These are phyloP conservation scores for Mediolabrus comicus DNA, from an alignment of 108 stramenopile species.

Conservation along the genomic window DNA sequence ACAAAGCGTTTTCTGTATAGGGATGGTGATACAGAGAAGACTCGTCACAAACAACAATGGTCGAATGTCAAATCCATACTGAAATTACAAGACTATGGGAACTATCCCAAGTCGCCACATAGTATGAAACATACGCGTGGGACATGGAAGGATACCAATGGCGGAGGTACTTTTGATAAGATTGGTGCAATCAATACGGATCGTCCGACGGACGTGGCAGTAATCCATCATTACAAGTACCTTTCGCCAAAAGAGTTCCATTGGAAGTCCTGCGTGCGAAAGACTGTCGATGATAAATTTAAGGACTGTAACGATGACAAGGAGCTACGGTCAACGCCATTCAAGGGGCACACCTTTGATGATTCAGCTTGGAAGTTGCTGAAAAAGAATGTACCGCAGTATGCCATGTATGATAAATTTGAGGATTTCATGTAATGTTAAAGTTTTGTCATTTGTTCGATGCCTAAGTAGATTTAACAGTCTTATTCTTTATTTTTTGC, in stretches of 20 bases:
- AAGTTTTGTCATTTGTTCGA: background rate
- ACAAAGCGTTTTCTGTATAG: conserved; percentile 56
- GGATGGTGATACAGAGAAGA: conserved; percentile 8
- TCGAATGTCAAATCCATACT: conserved; percentile 17
- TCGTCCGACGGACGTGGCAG: conserved; percentile 43
- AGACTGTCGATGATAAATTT: conserved; percentile 31
- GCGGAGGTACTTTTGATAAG: conserved; percentile 21
- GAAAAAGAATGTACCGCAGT: conserved; percentile 42
- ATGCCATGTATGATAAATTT: conserved; percentile 40
- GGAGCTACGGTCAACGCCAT: background rate
- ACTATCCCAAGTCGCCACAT: conserved; percentile 20
- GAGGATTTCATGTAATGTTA: conserved; percentile 22
- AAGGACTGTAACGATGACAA: conserved; percentile 5
- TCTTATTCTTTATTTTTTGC: background rate
- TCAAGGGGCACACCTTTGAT: conserved; percentile 23
- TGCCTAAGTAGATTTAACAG: background rate
- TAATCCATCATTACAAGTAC: conserved; percentile 45
- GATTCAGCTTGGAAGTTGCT: conserved; percentile 38
- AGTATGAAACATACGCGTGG: conserved; percentile 20
- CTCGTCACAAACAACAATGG: conserved; percentile 11
- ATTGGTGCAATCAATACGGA: conserved; percentile 26
- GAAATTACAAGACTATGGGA: conserved; percentile 23
- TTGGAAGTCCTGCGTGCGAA: conserved; percentile 29
- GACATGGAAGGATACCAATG: conserved; percentile 44
- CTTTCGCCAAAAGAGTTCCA: conserved; percentile 32